Evolutionary conservation across 2,329 filamentous ascomycete genomes (phyloP).

Genomic region (Akanthomyces uredinophilus): DNA sequence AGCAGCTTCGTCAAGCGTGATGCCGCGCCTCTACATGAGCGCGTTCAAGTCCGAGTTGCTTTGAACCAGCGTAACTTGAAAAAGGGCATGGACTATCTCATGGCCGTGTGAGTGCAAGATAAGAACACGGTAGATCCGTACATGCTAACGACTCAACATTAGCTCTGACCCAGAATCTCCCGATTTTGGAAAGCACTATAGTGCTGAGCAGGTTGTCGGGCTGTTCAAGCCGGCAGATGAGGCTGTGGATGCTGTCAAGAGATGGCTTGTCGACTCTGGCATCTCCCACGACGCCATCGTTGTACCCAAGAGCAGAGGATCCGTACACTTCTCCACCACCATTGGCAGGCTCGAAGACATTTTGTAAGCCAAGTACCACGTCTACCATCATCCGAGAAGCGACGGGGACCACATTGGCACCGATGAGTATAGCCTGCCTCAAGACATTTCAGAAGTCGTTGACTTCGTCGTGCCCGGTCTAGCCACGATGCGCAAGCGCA

Average conservation of each 20-base stretch:
- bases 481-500: slow-evolving; percentile 22
- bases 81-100: slow-evolving; percentile 1
- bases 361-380: slow-evolving; percentile 47
- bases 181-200: slow-evolving; percentile 19
- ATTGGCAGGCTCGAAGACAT: slow-evolving; percentile 38
- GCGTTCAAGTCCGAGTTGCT: slow-evolving; percentile 1
- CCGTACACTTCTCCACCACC: slow-evolving; percentile 22
- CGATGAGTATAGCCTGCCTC: slow-evolving; percentile 35
- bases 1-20: slow-evolving; percentile 1
- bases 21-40: background rate
- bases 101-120: background rate
- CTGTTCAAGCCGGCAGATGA: slow-evolving; percentile 23
- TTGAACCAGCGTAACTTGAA: slow-evolving; percentile 9
- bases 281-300: slow-evolving; percentile 42
- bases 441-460: slow-evolving; percentile 30
- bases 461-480: slow-evolving; percentile 37
- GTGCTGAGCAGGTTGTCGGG: background rate
- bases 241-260: slow-evolving; percentile 42
- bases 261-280: slow-evolving; percentile 48
- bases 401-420: slow-evolving; percentile 30
- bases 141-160: background rate
- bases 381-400: slow-evolving; percentile 37
- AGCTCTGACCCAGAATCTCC: slow-evolving; percentile 7
- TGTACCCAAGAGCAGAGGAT: slow-evolving; percentile 46
- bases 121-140: too few species aligned